Percentiles rank a stretch among this genome's conserved stretches.
phyloP scores from a whole-genome alignment of 257 asterid genomes.

The Przewalskia tangutica region DNA sequence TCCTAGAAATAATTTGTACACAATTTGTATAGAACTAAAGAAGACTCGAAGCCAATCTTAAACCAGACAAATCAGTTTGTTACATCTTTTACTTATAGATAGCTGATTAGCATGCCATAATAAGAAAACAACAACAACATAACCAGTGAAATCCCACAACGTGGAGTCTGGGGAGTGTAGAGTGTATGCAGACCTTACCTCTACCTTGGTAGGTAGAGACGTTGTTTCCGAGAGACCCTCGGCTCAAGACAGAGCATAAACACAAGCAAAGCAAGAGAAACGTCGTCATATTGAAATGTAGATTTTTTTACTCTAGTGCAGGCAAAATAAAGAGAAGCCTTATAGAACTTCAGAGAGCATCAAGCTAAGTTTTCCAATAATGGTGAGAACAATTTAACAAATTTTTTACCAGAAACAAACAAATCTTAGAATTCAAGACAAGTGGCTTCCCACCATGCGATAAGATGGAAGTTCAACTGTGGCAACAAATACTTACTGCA shows the following conservation, averaged over 20 bases:
- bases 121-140: neutral
- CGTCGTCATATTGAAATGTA: neutral
- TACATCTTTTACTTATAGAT: neutral
- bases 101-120: neutral
- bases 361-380: neutral
- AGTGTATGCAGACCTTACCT: too few species aligned
- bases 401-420: neutral
- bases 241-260: too few species aligned
- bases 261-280: too few species aligned
- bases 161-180: too few species aligned
- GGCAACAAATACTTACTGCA: conserved; percentile 30
- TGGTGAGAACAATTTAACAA: neutral
- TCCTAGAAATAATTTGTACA: neutral
- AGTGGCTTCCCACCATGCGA: neutral
- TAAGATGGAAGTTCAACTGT: neutral
- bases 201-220: too few species aligned
- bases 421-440: neutral
- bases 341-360: neutral
- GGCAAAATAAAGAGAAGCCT: neutral
- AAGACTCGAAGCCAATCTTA: neutral
- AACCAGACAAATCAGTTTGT: neutral
- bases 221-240: too few species aligned
- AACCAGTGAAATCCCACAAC: too few species aligned
- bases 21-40: neutral
- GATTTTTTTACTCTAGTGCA: neutral